Conservation (phyloP, 805 yeast genomes). For the Tetrapisispora fleetii region DNA sequence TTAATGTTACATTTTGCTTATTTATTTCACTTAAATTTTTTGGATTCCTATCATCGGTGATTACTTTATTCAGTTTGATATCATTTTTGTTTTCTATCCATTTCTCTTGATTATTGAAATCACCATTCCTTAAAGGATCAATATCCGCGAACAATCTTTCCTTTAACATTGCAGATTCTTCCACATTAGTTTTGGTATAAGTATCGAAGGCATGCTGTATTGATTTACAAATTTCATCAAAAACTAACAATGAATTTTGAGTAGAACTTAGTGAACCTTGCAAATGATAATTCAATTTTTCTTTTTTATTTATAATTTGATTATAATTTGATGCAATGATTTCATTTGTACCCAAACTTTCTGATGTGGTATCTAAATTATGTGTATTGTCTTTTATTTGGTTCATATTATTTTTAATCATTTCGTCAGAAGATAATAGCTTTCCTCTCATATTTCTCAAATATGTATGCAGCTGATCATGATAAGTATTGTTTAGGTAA, state of each 20-base stretch:
- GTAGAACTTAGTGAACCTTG: constrained; percentile 4
- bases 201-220: constrained; percentile 3
- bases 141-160: neutral
- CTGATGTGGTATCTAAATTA: constrained; percentile 2
- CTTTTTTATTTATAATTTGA: constrained; percentile 13
- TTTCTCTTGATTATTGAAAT: neutral
- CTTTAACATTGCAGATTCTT: neutral
- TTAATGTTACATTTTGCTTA: neutral
- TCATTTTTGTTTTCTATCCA: neutral
- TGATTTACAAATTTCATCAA: constrained; percentile 7
- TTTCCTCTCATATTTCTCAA: constrained; percentile 14
- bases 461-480: constrained; percentile 11
- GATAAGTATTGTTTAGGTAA: constrained; percentile 19
- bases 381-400: constrained; percentile 13
- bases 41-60: neutral
- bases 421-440: constrained; percentile 10
- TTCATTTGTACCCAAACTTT: constrained; percentile 6
- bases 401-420: constrained; percentile 11
- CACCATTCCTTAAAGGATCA: neutral
- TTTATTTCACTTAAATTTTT: neutral
- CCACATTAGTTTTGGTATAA: neutral
- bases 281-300: constrained; percentile 8
- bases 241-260: constrained; percentile 6
- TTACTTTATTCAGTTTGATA: neutral
- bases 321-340: constrained; percentile 11